Evolutionary conservation across 2,329 filamentous ascomycete species (phyloP).

Genomic region (Celoporthe dispersa): DNA sequence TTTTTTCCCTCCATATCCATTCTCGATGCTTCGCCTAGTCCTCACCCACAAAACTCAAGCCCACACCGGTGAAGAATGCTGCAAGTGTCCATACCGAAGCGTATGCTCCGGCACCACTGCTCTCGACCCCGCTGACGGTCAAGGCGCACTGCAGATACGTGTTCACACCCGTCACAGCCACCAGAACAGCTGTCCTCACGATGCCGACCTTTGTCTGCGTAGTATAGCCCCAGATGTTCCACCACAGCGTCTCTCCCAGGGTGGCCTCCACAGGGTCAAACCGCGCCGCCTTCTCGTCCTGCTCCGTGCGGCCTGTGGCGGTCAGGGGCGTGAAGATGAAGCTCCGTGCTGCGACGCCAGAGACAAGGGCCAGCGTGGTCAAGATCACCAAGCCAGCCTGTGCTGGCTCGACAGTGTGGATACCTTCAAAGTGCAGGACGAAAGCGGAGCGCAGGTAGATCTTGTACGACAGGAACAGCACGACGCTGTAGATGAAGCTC

Average conservation of each 20-base stretch:
- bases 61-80: constrained; percentile 61
- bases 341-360: constrained; percentile 72
- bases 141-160: constrained; percentile 68
- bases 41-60: constrained; percentile 56
- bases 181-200: constrained; percentile 64
- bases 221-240: constrained; percentile 74
- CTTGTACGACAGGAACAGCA: constrained; percentile 69
- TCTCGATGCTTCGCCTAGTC: constrained; percentile 40
- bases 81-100: constrained; percentile 75
- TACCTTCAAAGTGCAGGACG: constrained; percentile 74
- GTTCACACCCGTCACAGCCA: constrained; percentile 60
- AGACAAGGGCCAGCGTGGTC: constrained; percentile 46
- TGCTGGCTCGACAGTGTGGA: constrained; percentile 70
- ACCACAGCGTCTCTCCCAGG: constrained; percentile 70
- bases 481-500: constrained; percentile 74
- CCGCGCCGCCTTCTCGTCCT: constrained; percentile 52
- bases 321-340: constrained; percentile 79
- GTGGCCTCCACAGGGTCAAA: constrained; percentile 70
- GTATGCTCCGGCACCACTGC: constrained; percentile 72
- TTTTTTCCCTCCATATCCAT: not conserved
- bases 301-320: constrained; percentile 52
- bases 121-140: constrained; percentile 72
- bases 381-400: constrained; percentile 63
- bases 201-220: constrained; percentile 66
- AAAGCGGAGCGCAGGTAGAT: constrained; percentile 74